Evolutionary conservation across 2,329 filamentous ascomycete species (phyloP), one percentile per base, ranked within the genome.

Genomic region (Penicillium sp.): DNA sequence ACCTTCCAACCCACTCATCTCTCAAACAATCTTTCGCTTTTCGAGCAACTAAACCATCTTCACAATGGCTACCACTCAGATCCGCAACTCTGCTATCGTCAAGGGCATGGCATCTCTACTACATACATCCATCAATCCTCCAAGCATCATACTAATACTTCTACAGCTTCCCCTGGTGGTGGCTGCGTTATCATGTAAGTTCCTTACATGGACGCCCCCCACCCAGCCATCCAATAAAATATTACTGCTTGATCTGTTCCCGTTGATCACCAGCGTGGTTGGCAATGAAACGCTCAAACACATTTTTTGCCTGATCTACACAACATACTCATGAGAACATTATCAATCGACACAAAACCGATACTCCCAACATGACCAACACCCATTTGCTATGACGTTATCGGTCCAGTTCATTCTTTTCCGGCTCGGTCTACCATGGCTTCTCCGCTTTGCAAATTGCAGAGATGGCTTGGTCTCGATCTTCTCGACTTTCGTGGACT

Each of bases 161-260:
- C 45, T 43, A 56, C 27, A 63, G 65, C 66, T 31, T 65, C 66
- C 58, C 67, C 68, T 52, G 66, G 66, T 31, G 65, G 63, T 53
- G 68, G 68, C 60, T 71, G 68, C 58, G 62, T 67, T 51, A 59
- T 71, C 53, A 70, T 70, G 68, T 59, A 59, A 54, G 56, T 54
- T 47, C 13, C 27, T 19, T 53, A 59, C 53, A 59, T 70, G 65
- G 65, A 44, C 45, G 52, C 45, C 37, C 5, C 8, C 19, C 33
- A 51, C 26, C 43, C 43, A 24, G n/a, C 53, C 39, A 47, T 48
- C 35, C n/a, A 27, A 31, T n/a, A 31, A 47, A 48, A 53, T 24
- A 33, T 11, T 19, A 10, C 26, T 39, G 46, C 26, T 29, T 43
- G 53, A 45, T 46, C 53, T 48, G 37, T 14, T 19, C 10, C 44